Percentiles rank a stretch among this genome's conserved stretches.
These are phyloP conservation scores for Macrolepiota albuminosa DNA, from an alignment of 768 basidiomycete genomes.

Conservation along the genomic window DNA sequence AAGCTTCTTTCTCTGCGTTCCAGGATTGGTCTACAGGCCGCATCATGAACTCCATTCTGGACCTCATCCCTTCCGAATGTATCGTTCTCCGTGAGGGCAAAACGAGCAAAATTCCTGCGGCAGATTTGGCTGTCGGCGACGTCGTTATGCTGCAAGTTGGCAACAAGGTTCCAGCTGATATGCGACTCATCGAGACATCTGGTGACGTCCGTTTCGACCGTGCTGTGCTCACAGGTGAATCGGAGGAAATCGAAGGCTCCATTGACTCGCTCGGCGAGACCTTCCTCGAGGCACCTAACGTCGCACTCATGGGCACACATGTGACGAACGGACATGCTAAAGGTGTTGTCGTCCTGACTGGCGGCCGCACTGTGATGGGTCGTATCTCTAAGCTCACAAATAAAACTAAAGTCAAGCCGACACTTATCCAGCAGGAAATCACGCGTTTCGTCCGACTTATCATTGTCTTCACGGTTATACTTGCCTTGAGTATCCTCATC, in stretches of 20 bases:
- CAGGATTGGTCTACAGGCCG: conserved; percentile 16
- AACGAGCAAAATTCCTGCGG: conserved; percentile 12
- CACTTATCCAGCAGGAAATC: conserved; percentile 43
- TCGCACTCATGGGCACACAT: conserved; percentile 44
- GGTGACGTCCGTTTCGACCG: conserved; percentile 51
- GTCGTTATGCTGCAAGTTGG: conserved; percentile 14
- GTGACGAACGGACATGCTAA: conserved; percentile 37
- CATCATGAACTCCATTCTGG: conserved; percentile 18
- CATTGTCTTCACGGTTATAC: conserved; percentile 33
- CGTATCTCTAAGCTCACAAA: conserved; percentile 52
- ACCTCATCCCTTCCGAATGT: conserved; percentile 16
- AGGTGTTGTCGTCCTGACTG: conserved; percentile 38
- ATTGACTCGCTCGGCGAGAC: conserved; percentile 45
- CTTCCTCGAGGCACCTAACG: conserved; percentile 41
- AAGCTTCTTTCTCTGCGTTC: neutral
- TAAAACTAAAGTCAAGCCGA: conserved; percentile 40
- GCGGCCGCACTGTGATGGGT: conserved; percentile 44
- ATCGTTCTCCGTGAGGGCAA: conserved; percentile 14
- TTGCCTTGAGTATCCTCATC: conserved; percentile 40
- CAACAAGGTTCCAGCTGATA: conserved; percentile 29
- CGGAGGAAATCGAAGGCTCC: conserved; percentile 40
- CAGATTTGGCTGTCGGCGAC: conserved; percentile 14
- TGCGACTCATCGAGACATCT: conserved; percentile 49
- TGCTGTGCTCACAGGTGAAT: conserved; percentile 49
- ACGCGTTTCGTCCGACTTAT: conserved; percentile 53